Conservation (phyloP, 345 rosid genomes). For the Brassica carinata region DNA sequence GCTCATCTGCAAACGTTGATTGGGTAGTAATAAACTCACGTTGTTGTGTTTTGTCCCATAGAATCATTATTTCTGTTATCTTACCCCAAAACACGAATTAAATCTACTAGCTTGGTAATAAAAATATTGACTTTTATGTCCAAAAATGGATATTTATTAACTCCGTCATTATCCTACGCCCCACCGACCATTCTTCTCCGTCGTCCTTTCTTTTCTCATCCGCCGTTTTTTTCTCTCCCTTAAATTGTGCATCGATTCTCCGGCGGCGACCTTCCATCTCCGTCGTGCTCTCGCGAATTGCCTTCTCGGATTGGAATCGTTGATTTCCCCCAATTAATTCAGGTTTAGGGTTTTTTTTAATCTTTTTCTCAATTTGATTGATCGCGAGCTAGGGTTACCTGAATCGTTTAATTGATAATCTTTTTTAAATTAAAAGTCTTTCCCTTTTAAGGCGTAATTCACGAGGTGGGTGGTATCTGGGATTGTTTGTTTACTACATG, state of each 20-base stretch:
- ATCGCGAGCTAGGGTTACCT: slow-evolving; percentile 23
- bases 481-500: slow-evolving; percentile 14
- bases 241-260: not conserved
- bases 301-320: not conserved
- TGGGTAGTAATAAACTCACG: not conserved
- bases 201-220: slow-evolving; percentile 17
- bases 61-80: not conserved
- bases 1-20: not conserved
- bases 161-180: slow-evolving; percentile 33
- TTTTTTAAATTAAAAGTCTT: not conserved
- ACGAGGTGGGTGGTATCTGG: not conserved
- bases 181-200: slow-evolving; percentile 35
- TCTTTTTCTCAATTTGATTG: not conserved
- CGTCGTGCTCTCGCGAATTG: slow-evolving; percentile 17
- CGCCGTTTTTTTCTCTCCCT: not conserved
- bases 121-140: slow-evolving; percentile 3
- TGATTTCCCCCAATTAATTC: slow-evolving; percentile 20
- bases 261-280: not conserved
- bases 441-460: not conserved
- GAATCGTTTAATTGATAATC: not conserved
- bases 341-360: slow-evolving; percentile 33
- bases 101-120: not conserved
- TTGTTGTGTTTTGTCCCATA: not conserved
- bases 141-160: slow-evolving; percentile 26
- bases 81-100: not conserved